Percentiles rank a stretch among this genome's conserved stretches.
Conservation (phyloP, 129 eudicot species). For the Ambrosia artemisiifolia region DNA sequence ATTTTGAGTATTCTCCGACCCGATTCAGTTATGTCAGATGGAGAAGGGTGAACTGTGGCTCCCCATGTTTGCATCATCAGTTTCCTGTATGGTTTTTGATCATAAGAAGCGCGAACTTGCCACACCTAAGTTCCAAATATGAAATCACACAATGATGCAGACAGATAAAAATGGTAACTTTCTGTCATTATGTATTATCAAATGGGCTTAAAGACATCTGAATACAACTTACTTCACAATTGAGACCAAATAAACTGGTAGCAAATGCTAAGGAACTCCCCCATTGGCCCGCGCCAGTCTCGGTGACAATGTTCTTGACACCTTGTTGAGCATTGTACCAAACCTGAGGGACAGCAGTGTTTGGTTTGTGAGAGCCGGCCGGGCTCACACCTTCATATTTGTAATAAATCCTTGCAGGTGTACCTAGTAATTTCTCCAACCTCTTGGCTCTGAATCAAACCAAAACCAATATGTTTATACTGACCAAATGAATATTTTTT, state of each 20-base stretch:
- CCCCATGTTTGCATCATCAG: constrained; percentile 99
- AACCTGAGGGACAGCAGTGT: constrained; percentile 94
- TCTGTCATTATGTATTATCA: background rate
- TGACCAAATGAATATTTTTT: background rate
- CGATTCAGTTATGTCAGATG: constrained; percentile 66
- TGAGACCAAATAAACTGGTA: constrained; percentile 71
- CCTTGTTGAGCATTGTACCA: constrained; percentile 93
- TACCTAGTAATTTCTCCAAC: constrained; percentile 84
- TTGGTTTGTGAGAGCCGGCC: constrained; percentile 95
- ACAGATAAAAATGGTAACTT: background rate
- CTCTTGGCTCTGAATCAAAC: constrained; percentile 81
- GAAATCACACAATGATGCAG: background rate
- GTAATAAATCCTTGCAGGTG: constrained; percentile 93
- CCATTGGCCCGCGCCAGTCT: constrained; percentile 99
- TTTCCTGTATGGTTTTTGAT: constrained; percentile 90
- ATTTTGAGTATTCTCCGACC: constrained; percentile 66
- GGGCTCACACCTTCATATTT: constrained; percentile 98
- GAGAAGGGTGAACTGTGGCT: constrained; percentile 91
- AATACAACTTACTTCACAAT: constrained; percentile 68
- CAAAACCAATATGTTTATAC: constrained; percentile 16
- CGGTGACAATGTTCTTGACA: constrained; percentile 81
- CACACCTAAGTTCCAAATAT: constrained; percentile 51
- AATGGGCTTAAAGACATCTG: background rate
- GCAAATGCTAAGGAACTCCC: constrained; percentile 95
- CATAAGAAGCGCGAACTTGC: constrained; percentile 97